Evolutionary conservation across 306 rosid species (phyloP).

Genomic region (Hippophae tibetana): DNA sequence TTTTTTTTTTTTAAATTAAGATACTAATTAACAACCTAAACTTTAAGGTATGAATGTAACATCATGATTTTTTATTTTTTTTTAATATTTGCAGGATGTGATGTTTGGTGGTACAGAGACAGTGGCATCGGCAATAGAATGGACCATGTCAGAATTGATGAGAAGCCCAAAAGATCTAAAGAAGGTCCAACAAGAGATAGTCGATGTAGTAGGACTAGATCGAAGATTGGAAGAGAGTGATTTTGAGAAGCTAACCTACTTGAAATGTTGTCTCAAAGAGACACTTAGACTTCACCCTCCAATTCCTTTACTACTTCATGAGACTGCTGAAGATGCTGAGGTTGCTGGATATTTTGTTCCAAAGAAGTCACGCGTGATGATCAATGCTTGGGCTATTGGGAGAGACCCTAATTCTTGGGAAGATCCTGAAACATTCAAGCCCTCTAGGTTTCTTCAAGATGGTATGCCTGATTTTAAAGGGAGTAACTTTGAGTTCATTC

Average conservation of each 20-base stretch:
- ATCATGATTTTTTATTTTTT: no score
- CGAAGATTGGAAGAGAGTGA: conserved; percentile 60
- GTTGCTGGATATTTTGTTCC: conserved; percentile 57
- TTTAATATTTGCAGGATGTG: conserved; percentile 42
- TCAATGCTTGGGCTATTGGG: conserved; percentile 82
- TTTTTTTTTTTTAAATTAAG: background rate
- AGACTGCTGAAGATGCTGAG: conserved; percentile 60
- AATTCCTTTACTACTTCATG: conserved; percentile 85
- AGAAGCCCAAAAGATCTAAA: conserved; percentile 52
- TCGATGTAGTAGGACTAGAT: conserved; percentile 54
- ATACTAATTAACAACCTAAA: no score
- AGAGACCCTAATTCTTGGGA: conserved; percentile 54
- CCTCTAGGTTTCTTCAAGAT: conserved; percentile 37
- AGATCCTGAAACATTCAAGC: conserved; percentile 47
- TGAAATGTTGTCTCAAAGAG: conserved; percentile 57
- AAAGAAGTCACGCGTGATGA: conserved; percentile 55
- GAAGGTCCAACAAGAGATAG: conserved; percentile 51
- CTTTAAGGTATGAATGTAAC: background rate
- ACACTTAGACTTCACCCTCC: conserved; percentile 87
- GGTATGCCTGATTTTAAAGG: conserved; percentile 72
- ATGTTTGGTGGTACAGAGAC: conserved; percentile 98
- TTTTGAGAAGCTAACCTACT: conserved; percentile 46
- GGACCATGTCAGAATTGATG: conserved; percentile 78
- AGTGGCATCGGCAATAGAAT: conserved; percentile 84
- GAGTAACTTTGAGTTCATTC: conserved; percentile 71